Base-by-base conservation (phyloP, 192 early-diverging fungal species). In the Coemansia sp. region DNA sequence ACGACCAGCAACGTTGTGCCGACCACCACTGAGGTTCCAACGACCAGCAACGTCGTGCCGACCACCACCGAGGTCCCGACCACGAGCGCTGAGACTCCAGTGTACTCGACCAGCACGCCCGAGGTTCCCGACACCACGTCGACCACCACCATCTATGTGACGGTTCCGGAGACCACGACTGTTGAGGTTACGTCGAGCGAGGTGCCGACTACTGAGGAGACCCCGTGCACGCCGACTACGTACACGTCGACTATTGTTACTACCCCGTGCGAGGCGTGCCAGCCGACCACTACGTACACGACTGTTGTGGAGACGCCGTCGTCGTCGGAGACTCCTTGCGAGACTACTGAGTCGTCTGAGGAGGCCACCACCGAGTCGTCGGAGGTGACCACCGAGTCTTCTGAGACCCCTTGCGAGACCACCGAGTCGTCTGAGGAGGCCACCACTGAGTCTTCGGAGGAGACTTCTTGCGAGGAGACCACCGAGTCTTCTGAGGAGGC, bases 171-270 rank as follows among this genome's bases (percentile, higher is more conserved):
- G 1, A 57, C 54, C 15, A 56, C 54, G 2, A 53, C 39, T 51
- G 63, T 35, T 25, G 23, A 25, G 12, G 27, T 27, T 27, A 55
- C 53, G 23, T 56, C 51, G 23, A 2, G 38, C 43, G 45, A 58
- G 32, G 45, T 58, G 63, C 27, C 57, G 48, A 58, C 56, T n/a
- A 17, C 47, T n/a, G 65, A 41, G 43, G 65, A 53, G 56, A 59
- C 65, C 25, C 58, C 65, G 3, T 66, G 70, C 70, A 54, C 58
- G 1, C 56, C 62, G 24, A 66, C 70, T 29, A 69, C 67, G 47
- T 50, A 50, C 60, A 69, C 67, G 54, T 54, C 67, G 15, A 63
- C 60, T 47, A 12, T 39, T 24, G 55, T 58, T n/a, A 63, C 60
- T 2, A 71, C 61, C 24, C 67, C 60, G 14, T 69, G 67, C 56